Evolutionary conservation across 306 rosid genomes (phyloP), one percentile per base, ranked within the genome.

Genomic region (Begonia peltatifolia): DNA sequence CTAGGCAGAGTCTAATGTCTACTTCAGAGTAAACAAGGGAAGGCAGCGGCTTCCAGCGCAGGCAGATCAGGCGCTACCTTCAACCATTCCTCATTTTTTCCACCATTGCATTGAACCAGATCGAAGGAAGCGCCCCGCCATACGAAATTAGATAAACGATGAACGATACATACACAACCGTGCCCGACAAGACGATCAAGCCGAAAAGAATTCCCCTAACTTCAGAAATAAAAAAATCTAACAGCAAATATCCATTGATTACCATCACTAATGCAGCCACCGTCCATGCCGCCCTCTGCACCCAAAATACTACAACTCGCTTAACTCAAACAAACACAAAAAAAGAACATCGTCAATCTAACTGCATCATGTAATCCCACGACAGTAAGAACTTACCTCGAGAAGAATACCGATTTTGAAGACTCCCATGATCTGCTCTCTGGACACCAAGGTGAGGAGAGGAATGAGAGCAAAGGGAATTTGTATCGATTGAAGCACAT

Each of bases 401-500:
- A 92, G 90, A 69, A 64, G 46, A 42, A 69, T 71, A 51, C 99
- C 96, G 14, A 92, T 86, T 69, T 25, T 76, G 69, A 92, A 92
- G 74, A 60, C 60, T 30, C 96, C 99, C 99, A 92, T 92, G 65
- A 92, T 68, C 42, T 65, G 93, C 78, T 86, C 99, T 73, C 76
- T 92, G 1, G 99, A 83, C 43, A 81, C 99, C 83, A 92, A 71
- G 70, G 75, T 83, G 30, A 92, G 94, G 69, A 92, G 73, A 60
- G 99, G 99, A 70, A 92, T 83, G 52, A 92, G 77, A 15, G 99
- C 99, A 71, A 92, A 92, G 50, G 99, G 99, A 55, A 92, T 86
- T 68, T 92, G 99, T 59, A 92, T 67, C 48, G 99, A 92, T 74
- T 86, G 99, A 50, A 92, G 95, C 63, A 92, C 79, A 72, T 92